Conservation (phyloP, 2,329 filamentous ascomycete species). For the Ramularia endophylla region DNA sequence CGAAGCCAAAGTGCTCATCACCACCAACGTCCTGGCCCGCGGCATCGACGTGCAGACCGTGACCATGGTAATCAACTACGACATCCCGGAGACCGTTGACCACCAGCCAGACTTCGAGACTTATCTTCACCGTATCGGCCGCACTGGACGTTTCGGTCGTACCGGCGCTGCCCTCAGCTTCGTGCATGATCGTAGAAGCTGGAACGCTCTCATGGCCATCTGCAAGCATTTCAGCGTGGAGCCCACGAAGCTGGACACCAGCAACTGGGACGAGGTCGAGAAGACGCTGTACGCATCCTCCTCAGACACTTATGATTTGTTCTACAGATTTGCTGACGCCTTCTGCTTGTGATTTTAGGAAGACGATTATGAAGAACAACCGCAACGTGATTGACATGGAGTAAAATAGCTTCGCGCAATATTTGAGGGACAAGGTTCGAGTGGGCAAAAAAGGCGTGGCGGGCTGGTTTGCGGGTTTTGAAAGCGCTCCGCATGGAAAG, state of each 20-base stretch:
- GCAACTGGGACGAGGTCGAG: slow-evolving; percentile 90
- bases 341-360: too few relatives aligned
- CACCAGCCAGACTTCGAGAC: slow-evolving; percentile 82
- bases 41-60: slow-evolving; percentile 91
- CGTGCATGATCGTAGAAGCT: slow-evolving; percentile 80
- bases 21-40: slow-evolving; percentile 92
- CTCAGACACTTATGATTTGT: too few relatives aligned
- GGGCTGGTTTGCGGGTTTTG: too few relatives aligned
- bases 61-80: slow-evolving; percentile 97
- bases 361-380: slow-evolving; percentile 66
- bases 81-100: slow-evolving; percentile 51
- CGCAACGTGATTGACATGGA: slow-evolving; percentile 20
- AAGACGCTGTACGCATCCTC: too few relatives aligned
- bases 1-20: slow-evolving; percentile 90
- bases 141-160: slow-evolving; percentile 92
- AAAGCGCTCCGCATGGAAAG: too few relatives aligned
- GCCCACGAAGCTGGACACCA: slow-evolving; percentile 72
- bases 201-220: slow-evolving; percentile 72
- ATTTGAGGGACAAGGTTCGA: too few relatives aligned
- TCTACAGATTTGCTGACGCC: too few relatives aligned
- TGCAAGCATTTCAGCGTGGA: slow-evolving; percentile 73
- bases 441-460: too few relatives aligned
- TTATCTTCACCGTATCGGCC: slow-evolving; percentile 95
- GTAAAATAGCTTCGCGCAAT: too few relatives aligned
- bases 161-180: slow-evolving; percentile 96